Conservation (phyloP, 106 monocot genomes). For the Gastrodia elata region DNA sequence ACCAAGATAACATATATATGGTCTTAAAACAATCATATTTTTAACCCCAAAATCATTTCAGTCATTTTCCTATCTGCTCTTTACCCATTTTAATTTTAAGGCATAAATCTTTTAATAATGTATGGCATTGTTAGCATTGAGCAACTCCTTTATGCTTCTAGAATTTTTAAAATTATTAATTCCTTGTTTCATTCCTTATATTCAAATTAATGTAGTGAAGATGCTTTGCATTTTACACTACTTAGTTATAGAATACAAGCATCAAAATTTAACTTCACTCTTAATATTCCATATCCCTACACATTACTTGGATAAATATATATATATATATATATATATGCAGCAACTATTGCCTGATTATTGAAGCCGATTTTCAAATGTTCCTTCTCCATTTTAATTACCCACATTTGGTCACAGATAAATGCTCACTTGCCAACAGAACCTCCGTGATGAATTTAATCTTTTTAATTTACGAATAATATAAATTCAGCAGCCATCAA, state of each 20-base stretch:
- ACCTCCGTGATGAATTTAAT: background rate
- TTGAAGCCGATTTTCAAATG: background rate
- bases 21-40: no score
- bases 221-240: background rate
- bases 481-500: background rate
- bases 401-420: background rate
- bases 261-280: background rate
- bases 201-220: slow-evolving; percentile 1
- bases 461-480: background rate
- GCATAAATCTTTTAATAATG: no score
- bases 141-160: no score
- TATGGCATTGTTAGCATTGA: no score
- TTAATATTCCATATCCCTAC: background rate
- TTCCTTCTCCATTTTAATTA: background rate
- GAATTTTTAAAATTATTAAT: no score
- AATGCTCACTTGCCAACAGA: background rate
- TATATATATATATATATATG: background rate
- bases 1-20: no score
- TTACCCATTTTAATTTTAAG: no score
- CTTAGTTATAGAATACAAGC: background rate
- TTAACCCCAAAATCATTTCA: no score
- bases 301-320: background rate
- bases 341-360: background rate
- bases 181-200: no score
- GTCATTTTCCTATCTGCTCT: no score